Base-by-base conservation (phyloP, 257 asterid species). In the Solanum tacnaense region DNA sequence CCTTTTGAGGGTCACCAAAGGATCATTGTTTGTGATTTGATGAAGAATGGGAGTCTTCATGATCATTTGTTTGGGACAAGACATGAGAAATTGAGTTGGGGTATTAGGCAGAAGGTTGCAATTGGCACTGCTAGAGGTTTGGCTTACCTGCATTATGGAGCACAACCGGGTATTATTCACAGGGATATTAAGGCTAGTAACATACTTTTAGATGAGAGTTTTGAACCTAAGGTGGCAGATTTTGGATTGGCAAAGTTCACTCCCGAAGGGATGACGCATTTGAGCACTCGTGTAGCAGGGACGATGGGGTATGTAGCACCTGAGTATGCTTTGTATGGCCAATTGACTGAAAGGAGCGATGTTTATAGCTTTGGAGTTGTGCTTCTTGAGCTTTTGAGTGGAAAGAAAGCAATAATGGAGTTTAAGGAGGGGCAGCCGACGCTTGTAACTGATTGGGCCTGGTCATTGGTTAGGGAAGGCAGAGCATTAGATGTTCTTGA, bases 251-350 rank as follows among this genome's bases (percentile, higher is more conserved):
- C 99, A 0, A 95, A 92, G 94, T 95, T 96, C 52, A 91, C 92
- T 0, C 98, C 98, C 0, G 99, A 96, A 49, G 99, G 99, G 8
- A 89, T 93, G 94, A 93, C 98, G 0, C 99, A 95, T 41, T 23
- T 96, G 94, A 96, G 98, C 92, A 96, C 98, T 36, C 92, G 94
- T 67, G 98, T 96, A n/a, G 99, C 98, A 0, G 99, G 99, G 87
- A 96, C 99, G 0, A 49, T 81, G 98, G 99, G 99, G 18, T 96
- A 96, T 72, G 95, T 96, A n/a, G 98, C 98, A 0, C 99, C 99
- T 0, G 99, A 96, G 92, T 96, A 96, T 34, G 98, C 98, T 0
- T 87, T 96, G 41, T 96, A 96, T 29, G 98, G 99, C 10, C 98
- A 95, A 86, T 87, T 96, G 82, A 93, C 98, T 0, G 98, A 96